Percentiles rank a stretch among this genome's conserved stretches.
These are phyloP conservation scores for Solidago caesia DNA, from an alignment of 129 eudicot species.

Conservation along the genomic window DNA sequence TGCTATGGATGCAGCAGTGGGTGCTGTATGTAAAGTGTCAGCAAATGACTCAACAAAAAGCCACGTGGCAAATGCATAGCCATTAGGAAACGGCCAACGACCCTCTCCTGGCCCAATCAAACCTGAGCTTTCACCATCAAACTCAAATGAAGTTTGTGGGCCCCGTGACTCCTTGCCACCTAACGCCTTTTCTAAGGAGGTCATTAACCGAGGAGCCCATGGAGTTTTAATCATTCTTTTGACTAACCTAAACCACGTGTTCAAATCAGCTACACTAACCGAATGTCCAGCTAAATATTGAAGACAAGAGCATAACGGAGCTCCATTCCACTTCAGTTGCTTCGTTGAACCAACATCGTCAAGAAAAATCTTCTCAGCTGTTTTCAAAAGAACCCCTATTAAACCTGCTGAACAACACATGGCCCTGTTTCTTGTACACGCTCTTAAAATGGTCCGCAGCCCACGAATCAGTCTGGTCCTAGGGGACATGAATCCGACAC, in stretches of 20 bases:
- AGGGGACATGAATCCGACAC: conserved; percentile 73
- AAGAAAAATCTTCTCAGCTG: conserved; percentile 77
- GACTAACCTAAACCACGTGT: conserved; percentile 66
- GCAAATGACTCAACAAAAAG: conserved; percentile 81
- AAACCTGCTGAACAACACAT: conserved; percentile 92
- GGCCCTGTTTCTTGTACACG: conserved; percentile 90
- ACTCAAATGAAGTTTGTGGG: conserved; percentile 86
- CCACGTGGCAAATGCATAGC: conserved; percentile 92
- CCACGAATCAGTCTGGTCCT: conserved; percentile 90
- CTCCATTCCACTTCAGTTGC: conserved; percentile 73
- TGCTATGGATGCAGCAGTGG: conserved; percentile 71
- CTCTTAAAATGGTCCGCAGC: conserved; percentile 67
- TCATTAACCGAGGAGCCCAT: conserved; percentile 77
- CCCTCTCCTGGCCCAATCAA: conserved; percentile 93
- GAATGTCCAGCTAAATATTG: conserved; percentile 93
- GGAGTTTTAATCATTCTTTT: conserved; percentile 45
- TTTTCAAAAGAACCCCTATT: conserved; percentile 56
- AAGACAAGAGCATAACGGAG: conserved; percentile 76
- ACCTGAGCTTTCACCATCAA: conserved; percentile 95
- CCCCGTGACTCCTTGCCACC: conserved; percentile 79
- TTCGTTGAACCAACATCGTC: conserved; percentile 52
- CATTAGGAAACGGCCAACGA: conserved; percentile 89
- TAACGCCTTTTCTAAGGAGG: conserved; percentile 79
- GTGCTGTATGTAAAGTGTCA: conserved; percentile 64
- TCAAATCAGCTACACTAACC: conserved; percentile 66